Evolutionary conservation across 305 asterid genomes (phyloP).

Genomic region (Euphrasia arctica): DNA sequence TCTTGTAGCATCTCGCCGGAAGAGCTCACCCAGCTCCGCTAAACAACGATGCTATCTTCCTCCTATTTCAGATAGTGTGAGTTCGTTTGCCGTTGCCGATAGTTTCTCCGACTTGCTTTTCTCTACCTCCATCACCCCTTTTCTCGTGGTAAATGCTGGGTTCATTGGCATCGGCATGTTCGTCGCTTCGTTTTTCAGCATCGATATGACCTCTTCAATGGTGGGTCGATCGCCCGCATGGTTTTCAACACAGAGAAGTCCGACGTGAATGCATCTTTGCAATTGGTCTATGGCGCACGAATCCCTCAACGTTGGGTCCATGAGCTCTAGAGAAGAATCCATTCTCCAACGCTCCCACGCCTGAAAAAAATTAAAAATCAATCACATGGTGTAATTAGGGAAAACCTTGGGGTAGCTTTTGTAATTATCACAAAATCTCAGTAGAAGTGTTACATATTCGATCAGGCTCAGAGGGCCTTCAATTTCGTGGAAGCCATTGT

Average conservation of each 20-base stretch:
- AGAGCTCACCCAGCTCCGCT: background rate
- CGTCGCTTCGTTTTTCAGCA: slow-evolving; percentile 36
- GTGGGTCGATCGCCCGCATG: slow-evolving; percentile 53
- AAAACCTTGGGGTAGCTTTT: background rate
- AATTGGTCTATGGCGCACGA: slow-evolving; percentile 28
- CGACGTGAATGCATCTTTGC: slow-evolving; percentile 44
- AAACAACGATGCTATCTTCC: slow-evolving; percentile 12
- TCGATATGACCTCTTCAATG: slow-evolving; percentile 38
- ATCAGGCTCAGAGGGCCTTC: slow-evolving; percentile 47
- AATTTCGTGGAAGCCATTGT: slow-evolving; percentile 35
- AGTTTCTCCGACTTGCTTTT: slow-evolving; percentile 1
- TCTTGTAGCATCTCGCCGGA: too few relatives aligned
- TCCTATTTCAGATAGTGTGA: slow-evolving; percentile 25
- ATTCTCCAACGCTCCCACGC: slow-evolving; percentile 64
- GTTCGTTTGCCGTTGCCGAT: slow-evolving; percentile 27
- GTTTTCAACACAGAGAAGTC: slow-evolving; percentile 57
- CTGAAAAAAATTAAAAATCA: slow-evolving; percentile 31
- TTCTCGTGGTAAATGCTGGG: slow-evolving; percentile 45
- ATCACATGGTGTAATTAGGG: background rate
- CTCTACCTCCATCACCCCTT: slow-evolving; percentile 16
- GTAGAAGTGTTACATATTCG: slow-evolving; percentile 43
- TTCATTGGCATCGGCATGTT: slow-evolving; percentile 35
- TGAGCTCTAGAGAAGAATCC: slow-evolving; percentile 30
- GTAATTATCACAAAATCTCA: background rate
- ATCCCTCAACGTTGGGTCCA: slow-evolving; percentile 43